Evolutionary conservation across 2,329 filamentous ascomycete genomes (phyloP).

Genomic region (Botryosphaeria dothidea): DNA sequence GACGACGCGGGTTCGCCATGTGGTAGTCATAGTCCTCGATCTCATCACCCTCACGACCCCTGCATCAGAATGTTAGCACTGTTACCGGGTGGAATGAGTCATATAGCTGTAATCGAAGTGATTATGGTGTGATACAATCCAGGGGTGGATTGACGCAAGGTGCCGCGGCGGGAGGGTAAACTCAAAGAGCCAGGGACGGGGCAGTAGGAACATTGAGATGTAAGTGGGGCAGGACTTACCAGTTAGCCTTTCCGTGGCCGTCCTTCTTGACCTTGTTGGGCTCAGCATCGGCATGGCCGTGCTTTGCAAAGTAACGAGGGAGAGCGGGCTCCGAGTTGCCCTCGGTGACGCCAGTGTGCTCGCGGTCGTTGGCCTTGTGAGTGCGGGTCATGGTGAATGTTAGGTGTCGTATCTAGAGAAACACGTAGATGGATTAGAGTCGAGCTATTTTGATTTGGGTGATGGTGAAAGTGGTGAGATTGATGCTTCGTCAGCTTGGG

Average conservation of each 20-base stretch:
- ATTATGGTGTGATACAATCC: background rate
- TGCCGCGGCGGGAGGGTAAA: background rate
- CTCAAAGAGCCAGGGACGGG: background rate
- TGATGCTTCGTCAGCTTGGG: conserved; percentile 18
- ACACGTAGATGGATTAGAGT: background rate
- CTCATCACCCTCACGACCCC: conserved; percentile 84
- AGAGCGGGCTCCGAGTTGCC: conserved; percentile 72
- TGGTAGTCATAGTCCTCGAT: conserved; percentile 81
- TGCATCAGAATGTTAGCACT: conserved; percentile 41
- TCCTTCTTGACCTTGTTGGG: conserved; percentile 98
- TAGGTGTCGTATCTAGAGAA: conserved; percentile 40
- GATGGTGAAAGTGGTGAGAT: conserved; percentile 13
- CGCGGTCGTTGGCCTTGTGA: conserved; percentile 89
- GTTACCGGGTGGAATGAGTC: background rate
- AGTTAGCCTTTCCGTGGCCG: conserved; percentile 88
- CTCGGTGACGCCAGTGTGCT: conserved; percentile 78
- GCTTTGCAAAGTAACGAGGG: conserved; percentile 91
- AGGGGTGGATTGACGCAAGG: background rate
- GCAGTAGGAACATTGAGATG: background rate
- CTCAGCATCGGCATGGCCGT: conserved; percentile 75
- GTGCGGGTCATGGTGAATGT: conserved; percentile 77
- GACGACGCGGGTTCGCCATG: conserved; percentile 82
- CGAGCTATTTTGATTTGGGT: conserved; percentile 21
- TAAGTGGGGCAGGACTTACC: conserved; percentile 66
- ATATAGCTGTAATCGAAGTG: background rate